Conservation (phyloP, 768 basidiomycete species). For the Xerocomellus amylosporus region DNA sequence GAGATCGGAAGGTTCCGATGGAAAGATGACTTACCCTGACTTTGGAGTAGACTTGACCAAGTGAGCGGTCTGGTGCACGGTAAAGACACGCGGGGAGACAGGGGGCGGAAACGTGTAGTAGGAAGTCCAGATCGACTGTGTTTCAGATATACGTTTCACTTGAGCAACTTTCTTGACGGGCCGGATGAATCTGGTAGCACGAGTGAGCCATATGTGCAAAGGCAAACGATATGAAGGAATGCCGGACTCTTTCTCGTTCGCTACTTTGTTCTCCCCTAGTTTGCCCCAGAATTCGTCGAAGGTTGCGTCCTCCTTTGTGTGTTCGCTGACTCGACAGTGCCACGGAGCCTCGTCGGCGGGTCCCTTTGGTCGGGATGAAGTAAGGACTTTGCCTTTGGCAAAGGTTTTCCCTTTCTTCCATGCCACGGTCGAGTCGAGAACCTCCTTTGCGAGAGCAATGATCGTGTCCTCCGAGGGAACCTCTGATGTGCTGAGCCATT, state of each 20-base stretch:
- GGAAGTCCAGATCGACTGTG: conserved; percentile 65
- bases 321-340: conserved; percentile 68
- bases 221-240: neutral
- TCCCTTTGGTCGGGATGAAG: conserved; percentile 50
- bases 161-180: conserved; percentile 60
- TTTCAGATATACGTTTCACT: conserved; percentile 62
- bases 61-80: conserved; percentile 64
- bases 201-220: neutral
- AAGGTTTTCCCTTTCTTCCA: conserved; percentile 73
- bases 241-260: conserved; percentile 65
- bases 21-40: conserved; percentile 49
- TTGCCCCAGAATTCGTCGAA: conserved; percentile 75
- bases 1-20: neutral
- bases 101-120: conserved; percentile 73
- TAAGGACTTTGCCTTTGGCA: conserved; percentile 53
- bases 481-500: conserved; percentile 36
- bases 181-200: conserved; percentile 53
- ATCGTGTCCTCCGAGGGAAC: conserved; percentile 60
- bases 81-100: conserved; percentile 72
- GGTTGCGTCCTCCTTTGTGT: conserved; percentile 59
- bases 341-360: conserved; percentile 58
- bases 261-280: conserved; percentile 61
- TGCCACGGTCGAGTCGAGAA: conserved; percentile 52
- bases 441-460: conserved; percentile 47
- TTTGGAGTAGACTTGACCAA: conserved; percentile 48